These are phyloP conservation scores for Nicotiana tabacum DNA, from an alignment of 257 asterid species.

Conservation along the genomic window DNA sequence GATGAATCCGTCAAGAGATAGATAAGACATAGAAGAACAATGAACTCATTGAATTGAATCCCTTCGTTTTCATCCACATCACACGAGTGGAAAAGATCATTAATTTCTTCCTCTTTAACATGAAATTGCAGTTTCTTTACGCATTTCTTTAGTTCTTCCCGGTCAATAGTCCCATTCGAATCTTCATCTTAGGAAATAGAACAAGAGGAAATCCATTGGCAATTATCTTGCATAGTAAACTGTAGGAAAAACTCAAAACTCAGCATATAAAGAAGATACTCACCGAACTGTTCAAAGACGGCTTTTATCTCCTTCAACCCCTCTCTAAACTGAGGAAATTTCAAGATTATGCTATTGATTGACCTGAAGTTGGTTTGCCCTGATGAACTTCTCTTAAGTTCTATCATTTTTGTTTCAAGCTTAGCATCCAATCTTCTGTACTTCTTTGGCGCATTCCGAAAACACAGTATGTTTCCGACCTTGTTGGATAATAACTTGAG, in stretches of 20 bases:
- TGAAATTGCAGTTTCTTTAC: constrained; percentile 27
- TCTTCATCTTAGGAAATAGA: constrained; percentile 32
- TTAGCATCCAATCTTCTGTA: constrained; percentile 30
- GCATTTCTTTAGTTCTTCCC: constrained; percentile 42
- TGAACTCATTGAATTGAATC: constrained; percentile 49
- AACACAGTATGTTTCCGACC: constrained; percentile 25
- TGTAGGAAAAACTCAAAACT: neutral
- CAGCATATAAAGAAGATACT: constrained; percentile 9
- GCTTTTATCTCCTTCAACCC: constrained; percentile 34
- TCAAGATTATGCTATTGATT: constrained; percentile 39
- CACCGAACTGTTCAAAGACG: constrained; percentile 38
- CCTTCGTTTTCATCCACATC: constrained; percentile 41
- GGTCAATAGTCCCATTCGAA: constrained; percentile 38
- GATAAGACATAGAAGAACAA: constrained; percentile 40
- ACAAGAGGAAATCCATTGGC: neutral
- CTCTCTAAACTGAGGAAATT: constrained; percentile 42
- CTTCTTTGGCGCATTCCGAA: constrained; percentile 24
- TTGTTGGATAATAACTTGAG: constrained; percentile 25
- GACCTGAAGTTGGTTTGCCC: constrained; percentile 32
- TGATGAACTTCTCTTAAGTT: constrained; percentile 26
- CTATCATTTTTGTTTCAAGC: constrained; percentile 36
- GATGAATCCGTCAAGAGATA: constrained; percentile 33
- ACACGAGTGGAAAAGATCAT: constrained; percentile 36
- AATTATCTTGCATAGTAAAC: neutral
- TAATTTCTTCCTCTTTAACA: constrained; percentile 33